Evolutionary conservation across 257 asterid species (phyloP), one percentile per base, ranked within the genome.

Genomic region (Forsythia viridissima): DNA sequence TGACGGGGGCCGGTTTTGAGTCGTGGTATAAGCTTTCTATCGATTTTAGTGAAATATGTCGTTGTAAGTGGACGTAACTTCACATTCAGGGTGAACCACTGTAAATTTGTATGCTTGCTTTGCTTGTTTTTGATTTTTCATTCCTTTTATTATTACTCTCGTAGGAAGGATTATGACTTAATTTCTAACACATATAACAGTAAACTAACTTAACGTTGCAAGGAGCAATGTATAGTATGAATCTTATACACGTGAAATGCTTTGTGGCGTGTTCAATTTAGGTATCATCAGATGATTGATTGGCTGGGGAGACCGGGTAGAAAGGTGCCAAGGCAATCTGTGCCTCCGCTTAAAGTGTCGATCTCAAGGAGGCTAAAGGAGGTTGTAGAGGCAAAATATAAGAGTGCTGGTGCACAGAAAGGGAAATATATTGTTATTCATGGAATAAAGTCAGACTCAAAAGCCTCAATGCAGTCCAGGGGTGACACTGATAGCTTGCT

Each of bases 401-500:
- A 9, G 82, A 86, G 79, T 15, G 94, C 89, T 9, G 96, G 98
- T 59, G 97, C 73, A 7, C 87, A 75, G 81, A 91, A 88, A 83
- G 97, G 98, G n/a, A 92, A 82, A 71, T 94, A 87, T 63, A 77
- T 94, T 51, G 97, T 94, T 20, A 87, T 92, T 81, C 98, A 94
- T 86, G 98, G 98, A 39, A 89, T 94, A 21, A 79, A 92, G 79
- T 91, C 97, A n/a, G 97, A 94, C 75, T 94, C 98, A 36, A 89
- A 94, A 86, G 98, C 98, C 43, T 89, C 89, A 3, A 94, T 94
- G 98, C 98, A 92, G 82, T 92, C 97, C 12, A 90, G 83, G 81
- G 98, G 97, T 9, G 97, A 94, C 72, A 69, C 82, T 42, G 98
- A 94, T 87, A 92, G 98, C 87, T 87, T 94, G 88, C 93, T 94